Conservation (phyloP, 2,329 filamentous ascomycete genomes). For the Elsinoe ampelina region DNA sequence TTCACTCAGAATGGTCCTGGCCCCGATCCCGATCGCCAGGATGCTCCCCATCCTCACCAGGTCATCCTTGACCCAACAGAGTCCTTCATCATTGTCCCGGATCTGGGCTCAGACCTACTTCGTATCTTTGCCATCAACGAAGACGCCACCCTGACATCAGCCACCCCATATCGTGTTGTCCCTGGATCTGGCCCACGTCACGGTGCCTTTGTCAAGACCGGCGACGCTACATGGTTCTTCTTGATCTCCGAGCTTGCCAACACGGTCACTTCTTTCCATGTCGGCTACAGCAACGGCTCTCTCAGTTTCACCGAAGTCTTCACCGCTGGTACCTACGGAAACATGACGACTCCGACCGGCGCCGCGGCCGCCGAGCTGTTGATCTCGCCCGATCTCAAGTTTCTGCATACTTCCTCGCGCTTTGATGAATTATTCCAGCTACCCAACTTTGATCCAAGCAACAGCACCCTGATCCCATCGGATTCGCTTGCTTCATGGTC, state of each 20-base stretch:
- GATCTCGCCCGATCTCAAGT: conserved; percentile 43
- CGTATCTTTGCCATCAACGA: conserved; percentile 26
- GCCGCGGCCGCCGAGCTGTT: conserved; percentile 49
- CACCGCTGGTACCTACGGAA: conserved; percentile 41
- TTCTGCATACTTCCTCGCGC: conserved; percentile 60
- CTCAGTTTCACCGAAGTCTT: conserved; percentile 39
- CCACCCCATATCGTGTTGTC: conserved; percentile 20
- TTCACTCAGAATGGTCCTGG: conserved; percentile 24
- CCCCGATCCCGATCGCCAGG: conserved; percentile 25
- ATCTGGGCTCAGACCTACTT: conserved; percentile 31
- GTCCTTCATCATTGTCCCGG: conserved; percentile 30
- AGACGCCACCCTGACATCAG: conserved; percentile 21
- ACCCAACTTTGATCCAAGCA: conserved; percentile 37
- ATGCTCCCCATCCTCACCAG: conserved; percentile 29
- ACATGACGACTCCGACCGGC: conserved; percentile 34
- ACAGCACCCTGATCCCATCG: conserved; percentile 28
- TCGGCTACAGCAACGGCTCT: conserved; percentile 38
- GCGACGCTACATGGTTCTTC: conserved; percentile 27
- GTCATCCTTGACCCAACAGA: conserved; percentile 31
- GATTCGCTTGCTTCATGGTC: conserved; percentile 57
- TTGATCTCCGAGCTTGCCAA: conserved; percentile 43
- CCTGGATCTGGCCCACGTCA: conserved; percentile 30
- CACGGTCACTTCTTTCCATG: conserved; percentile 40
- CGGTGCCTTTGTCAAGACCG: conserved; percentile 24
- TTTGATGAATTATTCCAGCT: conserved; percentile 46